These are phyloP conservation scores for Fagus crenata DNA, from an alignment of 306 rosid species.

Conservation along the genomic window DNA sequence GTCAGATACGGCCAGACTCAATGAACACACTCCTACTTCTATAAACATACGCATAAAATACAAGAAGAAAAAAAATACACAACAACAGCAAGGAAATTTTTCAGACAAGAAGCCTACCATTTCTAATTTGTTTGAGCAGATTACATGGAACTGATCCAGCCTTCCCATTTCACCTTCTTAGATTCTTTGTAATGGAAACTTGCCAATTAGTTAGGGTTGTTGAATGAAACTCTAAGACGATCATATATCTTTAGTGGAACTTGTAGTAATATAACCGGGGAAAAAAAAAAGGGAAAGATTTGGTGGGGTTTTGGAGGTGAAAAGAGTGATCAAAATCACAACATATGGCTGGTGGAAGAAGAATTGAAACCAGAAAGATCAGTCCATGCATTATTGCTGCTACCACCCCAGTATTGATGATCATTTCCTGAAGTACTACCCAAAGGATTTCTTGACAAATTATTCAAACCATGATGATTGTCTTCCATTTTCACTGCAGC, in stretches of 20 bases:
- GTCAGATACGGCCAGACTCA: slow-evolving; percentile 32
- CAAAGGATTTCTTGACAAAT: slow-evolving; percentile 53
- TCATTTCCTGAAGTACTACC: slow-evolving; percentile 47
- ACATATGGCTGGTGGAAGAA: slow-evolving; percentile 47
- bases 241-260: slow-evolving; percentile 25
- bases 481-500: slow-evolving; percentile 56
- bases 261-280: not conserved
- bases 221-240: slow-evolving; percentile 24
- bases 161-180: slow-evolving; percentile 30
- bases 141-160: slow-evolving; percentile 20
- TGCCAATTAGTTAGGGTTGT: slow-evolving; percentile 15
- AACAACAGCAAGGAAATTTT: slow-evolving; percentile 34
- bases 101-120: slow-evolving; percentile 41
- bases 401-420: slow-evolving; percentile 41
- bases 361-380: slow-evolving; percentile 63
- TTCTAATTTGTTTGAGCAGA: slow-evolving; percentile 20
- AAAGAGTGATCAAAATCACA: slow-evolving; percentile 30
- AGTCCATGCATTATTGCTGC: slow-evolving; percentile 52
- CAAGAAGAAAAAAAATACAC: slow-evolving; percentile 5
- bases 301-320: not conserved
- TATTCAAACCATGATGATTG: slow-evolving; percentile 57
- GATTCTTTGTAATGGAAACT: slow-evolving; percentile 13
- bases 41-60: slow-evolving; percentile 27
- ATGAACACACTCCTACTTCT: slow-evolving; percentile 16
- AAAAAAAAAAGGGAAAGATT: slow-evolving; percentile 13